These are phyloP conservation scores for Scheffersomyces stipitis DNA, from an alignment of 805 yeast species.

Conservation along the genomic window DNA sequence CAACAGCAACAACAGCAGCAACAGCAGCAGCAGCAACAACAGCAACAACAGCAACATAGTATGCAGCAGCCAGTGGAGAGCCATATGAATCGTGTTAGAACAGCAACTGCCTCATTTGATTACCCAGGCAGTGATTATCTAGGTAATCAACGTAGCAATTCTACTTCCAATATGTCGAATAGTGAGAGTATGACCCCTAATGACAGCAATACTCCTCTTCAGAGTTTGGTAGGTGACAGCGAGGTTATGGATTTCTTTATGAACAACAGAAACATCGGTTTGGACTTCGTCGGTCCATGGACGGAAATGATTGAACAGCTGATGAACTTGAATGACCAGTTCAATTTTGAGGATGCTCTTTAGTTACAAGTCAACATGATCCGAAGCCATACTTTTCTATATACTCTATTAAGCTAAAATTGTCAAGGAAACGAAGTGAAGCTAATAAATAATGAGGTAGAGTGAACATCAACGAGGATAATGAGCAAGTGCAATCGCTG, in stretches of 20 bases:
- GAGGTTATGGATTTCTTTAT: constrained; percentile 47
- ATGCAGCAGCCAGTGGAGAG: not conserved
- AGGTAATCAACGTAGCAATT: not conserved
- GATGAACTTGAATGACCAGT: constrained; percentile 37
- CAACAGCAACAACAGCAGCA: constrained; percentile 2
- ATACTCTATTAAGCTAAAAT: too few species aligned
- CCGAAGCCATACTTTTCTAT: too few species aligned
- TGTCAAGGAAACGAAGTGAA: too few species aligned
- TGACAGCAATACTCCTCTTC: constrained; percentile 8
- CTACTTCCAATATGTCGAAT: constrained; percentile 1
- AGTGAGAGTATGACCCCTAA: constrained; percentile 7
- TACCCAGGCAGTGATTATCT: not conserved
- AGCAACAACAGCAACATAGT: constrained; percentile 1
- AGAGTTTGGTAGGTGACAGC: constrained; percentile 32
- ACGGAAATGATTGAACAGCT: constrained; percentile 78
- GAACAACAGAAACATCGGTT: constrained; percentile 37
- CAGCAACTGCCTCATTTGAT: not conserved
- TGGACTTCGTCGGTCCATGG: constrained; percentile 67
- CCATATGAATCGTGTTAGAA: too few species aligned
- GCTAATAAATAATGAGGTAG: too few species aligned
- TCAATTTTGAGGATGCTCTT: constrained; percentile 25
- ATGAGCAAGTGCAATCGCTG: too few species aligned
- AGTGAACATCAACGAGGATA: too few species aligned
- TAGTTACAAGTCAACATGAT: too few species aligned
- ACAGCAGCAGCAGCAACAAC: not conserved